Evolutionary conservation across 148 eudicot species (phyloP).

Genomic region (Fallopia convolvulus): DNA sequence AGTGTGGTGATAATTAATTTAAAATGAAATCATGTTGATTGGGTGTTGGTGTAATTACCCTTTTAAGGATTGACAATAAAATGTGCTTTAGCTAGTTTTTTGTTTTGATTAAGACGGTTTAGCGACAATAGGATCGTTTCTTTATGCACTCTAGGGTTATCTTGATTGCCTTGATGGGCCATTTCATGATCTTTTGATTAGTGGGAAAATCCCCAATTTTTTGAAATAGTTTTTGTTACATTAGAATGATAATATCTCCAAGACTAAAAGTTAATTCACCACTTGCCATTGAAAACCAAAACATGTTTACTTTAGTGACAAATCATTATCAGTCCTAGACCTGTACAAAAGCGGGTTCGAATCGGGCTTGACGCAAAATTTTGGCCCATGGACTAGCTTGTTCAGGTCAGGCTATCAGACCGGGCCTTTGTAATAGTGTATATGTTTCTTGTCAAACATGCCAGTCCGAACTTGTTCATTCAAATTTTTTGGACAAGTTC

Average conservation of each 20-base stretch:
- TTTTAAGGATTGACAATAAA: not conserved
- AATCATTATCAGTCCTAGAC: not conserved
- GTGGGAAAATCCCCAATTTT: not conserved
- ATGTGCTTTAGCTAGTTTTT: not conserved
- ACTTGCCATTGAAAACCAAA: too few relatives aligned
- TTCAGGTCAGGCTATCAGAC: too few relatives aligned
- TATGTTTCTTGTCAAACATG: too few relatives aligned
- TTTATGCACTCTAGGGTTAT: not conserved
- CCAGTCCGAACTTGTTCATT: too few relatives aligned
- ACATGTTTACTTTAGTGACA: not conserved
- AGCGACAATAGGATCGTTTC: not conserved
- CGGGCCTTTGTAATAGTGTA: too few relatives aligned
- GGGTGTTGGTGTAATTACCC: too few relatives aligned
- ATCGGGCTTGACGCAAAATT: too few relatives aligned
- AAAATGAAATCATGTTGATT: not conserved
- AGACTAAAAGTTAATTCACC: too few relatives aligned
- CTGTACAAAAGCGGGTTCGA: too few relatives aligned
- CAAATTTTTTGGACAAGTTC: too few relatives aligned
- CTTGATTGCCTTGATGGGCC: not conserved
- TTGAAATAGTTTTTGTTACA: not conserved
- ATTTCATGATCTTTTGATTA: not conserved
- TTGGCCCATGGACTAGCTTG: too few relatives aligned
- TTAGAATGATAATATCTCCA: too few relatives aligned
- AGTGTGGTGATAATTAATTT: not conserved
- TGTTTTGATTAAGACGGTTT: not conserved